Percentiles rank a stretch among this genome's conserved stretches.
Evolutionary conservation across 192 early-diverging fungal species (phyloP).

Genomic region (Entomortierella lignicola): DNA sequence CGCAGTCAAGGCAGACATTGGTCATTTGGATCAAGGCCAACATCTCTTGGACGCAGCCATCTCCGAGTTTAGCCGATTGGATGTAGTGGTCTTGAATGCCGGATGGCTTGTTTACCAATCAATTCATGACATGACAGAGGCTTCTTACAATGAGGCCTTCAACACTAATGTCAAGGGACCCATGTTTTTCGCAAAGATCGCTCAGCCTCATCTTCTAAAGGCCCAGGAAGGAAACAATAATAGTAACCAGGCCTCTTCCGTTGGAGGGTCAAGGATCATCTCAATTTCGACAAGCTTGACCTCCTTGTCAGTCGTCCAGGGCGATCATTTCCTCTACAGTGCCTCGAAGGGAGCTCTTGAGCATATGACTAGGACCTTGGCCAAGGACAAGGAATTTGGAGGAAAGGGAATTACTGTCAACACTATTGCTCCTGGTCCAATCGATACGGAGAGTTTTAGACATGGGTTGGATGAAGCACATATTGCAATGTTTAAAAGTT

Average conservation of each 20-base stretch:
- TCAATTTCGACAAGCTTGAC: neutral
- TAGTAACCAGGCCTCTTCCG: slow-evolving; percentile 68
- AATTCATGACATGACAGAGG: slow-evolving; percentile 80
- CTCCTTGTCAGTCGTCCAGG: neutral
- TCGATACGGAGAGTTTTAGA: slow-evolving; percentile 39
- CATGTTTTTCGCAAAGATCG: slow-evolving; percentile 84
- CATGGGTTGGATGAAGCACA: slow-evolving; percentile 11
- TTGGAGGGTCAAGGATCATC: neutral
- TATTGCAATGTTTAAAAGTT: slow-evolving; percentile 1
- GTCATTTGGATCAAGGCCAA: slow-evolving; percentile 85
- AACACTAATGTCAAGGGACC: slow-evolving; percentile 82
- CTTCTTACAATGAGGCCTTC: slow-evolving; percentile 87
- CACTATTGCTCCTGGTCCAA: slow-evolving; percentile 27
- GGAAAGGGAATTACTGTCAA: slow-evolving; percentile 37
- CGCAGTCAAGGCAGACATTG: slow-evolving; percentile 82
- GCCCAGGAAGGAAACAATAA: slow-evolving; percentile 79
- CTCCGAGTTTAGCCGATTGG: slow-evolving; percentile 44
- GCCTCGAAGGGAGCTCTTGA: slow-evolving; percentile 85
- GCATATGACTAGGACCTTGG: slow-evolving; percentile 82
- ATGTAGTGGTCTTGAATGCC: slow-evolving; percentile 87
- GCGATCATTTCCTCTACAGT: slow-evolving; percentile 69
- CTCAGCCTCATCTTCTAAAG: slow-evolving; percentile 76
- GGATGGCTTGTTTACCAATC: slow-evolving; percentile 88
- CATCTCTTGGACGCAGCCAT: slow-evolving; percentile 81
- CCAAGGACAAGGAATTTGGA: slow-evolving; percentile 52